A percentile compares a stretch with the other conserved stretches of the same genome.
phyloP scores from a whole-genome alignment of 768 basidiomycete species.

The Suillus paluster region DNA sequence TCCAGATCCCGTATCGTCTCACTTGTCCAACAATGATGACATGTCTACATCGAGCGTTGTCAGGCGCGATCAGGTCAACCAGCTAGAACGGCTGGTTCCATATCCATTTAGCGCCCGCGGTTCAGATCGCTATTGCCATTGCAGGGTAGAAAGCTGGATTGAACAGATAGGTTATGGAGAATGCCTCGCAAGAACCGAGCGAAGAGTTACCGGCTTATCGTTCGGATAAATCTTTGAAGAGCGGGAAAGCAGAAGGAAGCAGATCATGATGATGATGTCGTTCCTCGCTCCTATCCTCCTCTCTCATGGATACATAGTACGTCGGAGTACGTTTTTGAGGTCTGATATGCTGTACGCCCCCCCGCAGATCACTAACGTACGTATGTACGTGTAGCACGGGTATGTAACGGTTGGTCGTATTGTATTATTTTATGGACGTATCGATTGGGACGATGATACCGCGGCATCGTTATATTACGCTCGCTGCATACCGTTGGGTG shows the following conservation, averaged over 20 bases:
- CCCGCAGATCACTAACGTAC: not conserved
- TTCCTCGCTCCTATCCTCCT: not conserved
- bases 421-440: not conserved
- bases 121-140: not conserved
- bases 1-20: not conserved
- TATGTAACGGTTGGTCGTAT: not conserved
- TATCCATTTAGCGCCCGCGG: not conserved
- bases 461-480: not conserved
- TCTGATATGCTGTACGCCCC: not conserved
- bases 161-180: constrained; percentile 1
- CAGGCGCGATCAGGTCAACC: not conserved
- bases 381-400: not conserved
- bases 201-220: constrained; percentile 8
- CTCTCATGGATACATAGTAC: not conserved
- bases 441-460: too few relatives aligned
- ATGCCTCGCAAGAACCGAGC: not conserved
- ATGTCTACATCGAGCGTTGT: not conserved
- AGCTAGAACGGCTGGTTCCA: not conserved
- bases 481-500: not conserved
- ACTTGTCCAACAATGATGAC: not conserved
- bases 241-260: not conserved
- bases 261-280: not conserved
- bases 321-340: not conserved
- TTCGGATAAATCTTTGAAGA: constrained; percentile 9
- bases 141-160: constrained; percentile 4